A percentile compares a stretch with the other conserved stretches of the same genome.
Conservation (phyloP, 768 basidiomycete species). For the Exidia glandulosa region DNA sequence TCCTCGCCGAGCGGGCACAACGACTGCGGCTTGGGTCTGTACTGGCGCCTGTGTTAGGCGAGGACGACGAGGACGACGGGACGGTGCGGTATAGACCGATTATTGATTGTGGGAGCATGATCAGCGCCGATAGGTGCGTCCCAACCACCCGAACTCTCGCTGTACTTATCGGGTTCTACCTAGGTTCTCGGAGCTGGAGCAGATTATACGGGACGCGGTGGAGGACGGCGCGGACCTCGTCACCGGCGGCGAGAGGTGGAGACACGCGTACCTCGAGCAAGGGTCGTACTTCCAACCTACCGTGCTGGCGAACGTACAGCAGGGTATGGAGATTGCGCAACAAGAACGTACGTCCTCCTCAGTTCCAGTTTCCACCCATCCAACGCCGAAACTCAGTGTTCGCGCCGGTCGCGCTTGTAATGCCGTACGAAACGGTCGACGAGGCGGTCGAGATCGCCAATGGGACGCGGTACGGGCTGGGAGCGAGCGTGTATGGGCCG, state of each 20-base stretch:
- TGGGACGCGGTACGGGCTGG: constrained; percentile 77
- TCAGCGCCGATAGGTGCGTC: constrained; percentile 44
- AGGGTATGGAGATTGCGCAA: constrained; percentile 64
- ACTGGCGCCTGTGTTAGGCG: constrained; percentile 31
- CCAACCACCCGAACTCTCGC: not conserved
- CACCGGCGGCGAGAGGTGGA: constrained; percentile 51
- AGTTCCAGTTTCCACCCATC: not conserved
- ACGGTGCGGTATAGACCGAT: constrained; percentile 60
- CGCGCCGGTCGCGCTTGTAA: constrained; percentile 80
- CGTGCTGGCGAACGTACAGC: constrained; percentile 66
- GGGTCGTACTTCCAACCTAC: constrained; percentile 84
- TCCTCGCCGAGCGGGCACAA: constrained; percentile 50
- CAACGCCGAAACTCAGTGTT: constrained; percentile 47
- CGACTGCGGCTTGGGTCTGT: constrained; percentile 74
- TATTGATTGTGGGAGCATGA: constrained; percentile 84
- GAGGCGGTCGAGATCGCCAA: constrained; percentile 87
- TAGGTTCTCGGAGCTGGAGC: constrained; percentile 51
- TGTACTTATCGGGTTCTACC: not conserved
- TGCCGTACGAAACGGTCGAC: constrained; percentile 73
- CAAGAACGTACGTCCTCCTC: constrained; percentile 51
- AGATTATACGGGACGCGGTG: constrained; percentile 57
- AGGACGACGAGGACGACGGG: constrained; percentile 21
- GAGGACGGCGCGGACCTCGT: constrained; percentile 52
- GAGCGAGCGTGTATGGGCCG: constrained; percentile 89
- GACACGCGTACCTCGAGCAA: constrained; percentile 54